phyloP scores from a whole-genome alignment of 805 yeast genomes.

The Tetrapisispora namnaoensis region DNA sequence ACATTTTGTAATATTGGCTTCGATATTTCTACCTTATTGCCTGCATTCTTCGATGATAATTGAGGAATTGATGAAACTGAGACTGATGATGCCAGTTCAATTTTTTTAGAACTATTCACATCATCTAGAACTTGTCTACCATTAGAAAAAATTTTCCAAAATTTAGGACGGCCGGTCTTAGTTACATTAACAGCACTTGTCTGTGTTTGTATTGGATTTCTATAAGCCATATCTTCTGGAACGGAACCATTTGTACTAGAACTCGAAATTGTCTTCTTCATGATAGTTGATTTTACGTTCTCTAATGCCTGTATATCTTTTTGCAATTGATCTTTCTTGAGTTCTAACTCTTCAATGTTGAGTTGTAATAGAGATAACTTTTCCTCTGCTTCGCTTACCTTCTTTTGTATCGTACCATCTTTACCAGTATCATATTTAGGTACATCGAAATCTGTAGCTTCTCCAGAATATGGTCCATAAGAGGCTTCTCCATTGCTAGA shows the following conservation, averaged over 20 bases:
- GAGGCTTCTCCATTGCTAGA: not conserved
- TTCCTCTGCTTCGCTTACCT: not conserved
- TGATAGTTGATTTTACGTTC: conserved; percentile 3
- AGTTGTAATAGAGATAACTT: not conserved
- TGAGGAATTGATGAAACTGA: conserved; percentile 5
- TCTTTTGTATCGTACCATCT: not conserved
- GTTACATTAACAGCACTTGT: conserved; percentile 18
- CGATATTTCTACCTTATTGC: conserved; percentile 20
- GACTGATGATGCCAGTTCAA: conserved; percentile 2
- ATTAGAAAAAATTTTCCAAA: conserved; percentile 27
- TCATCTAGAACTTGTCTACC: conserved; percentile 7
- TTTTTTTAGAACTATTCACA: conserved; percentile 2
- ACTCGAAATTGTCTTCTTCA: not conserved
- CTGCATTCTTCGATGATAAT: not conserved
- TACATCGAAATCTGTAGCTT: not conserved
- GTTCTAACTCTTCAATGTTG: conserved; percentile 5
- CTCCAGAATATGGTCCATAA: not conserved
- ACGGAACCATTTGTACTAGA: not conserved
- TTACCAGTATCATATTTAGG: not conserved
- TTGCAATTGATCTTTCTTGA: conserved; percentile 1
- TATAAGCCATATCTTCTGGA: not conserved
- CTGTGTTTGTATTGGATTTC: not conserved
- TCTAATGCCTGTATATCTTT: conserved; percentile 3
- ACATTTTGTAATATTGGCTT: conserved; percentile 31
- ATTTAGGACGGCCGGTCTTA: conserved; percentile 21